These are phyloP conservation scores for Nakazawaea siamensis DNA, from an alignment of 805 yeast genomes.

Conservation along the genomic window DNA sequence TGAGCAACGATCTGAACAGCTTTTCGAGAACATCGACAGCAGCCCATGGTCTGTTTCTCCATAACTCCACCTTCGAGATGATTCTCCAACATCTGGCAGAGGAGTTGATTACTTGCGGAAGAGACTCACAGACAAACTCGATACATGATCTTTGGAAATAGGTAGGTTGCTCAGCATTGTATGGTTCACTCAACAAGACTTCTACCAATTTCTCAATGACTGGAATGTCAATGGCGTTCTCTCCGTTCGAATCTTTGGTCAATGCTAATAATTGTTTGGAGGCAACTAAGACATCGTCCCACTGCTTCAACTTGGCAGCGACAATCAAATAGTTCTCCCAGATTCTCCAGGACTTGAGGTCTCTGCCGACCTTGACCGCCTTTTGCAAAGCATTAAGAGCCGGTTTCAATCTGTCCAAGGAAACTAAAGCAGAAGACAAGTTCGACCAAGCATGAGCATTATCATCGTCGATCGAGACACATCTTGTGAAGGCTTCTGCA, in stretches of 20 bases:
- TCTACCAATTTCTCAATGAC: conserved; percentile 69
- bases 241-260: conserved; percentile 49
- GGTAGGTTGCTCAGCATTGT: conserved; percentile 30
- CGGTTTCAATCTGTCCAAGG: conserved; percentile 56
- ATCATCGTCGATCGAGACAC: conserved; percentile 77
- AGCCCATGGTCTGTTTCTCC: conserved; percentile 85
- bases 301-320: conserved; percentile 73
- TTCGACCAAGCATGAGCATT: conserved; percentile 88
- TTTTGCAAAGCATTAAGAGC: conserved; percentile 80
- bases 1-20: conserved; percentile 68
- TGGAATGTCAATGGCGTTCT: conserved; percentile 63
- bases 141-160: conserved; percentile 64
- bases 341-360: conserved; percentile 75
- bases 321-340: conserved; percentile 84
- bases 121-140: conserved; percentile 58
- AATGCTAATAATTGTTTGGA: conserved; percentile 53
- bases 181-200: conserved; percentile 45
- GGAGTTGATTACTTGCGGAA: conserved; percentile 65
- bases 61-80: conserved; percentile 76
- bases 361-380: conserved; percentile 64
- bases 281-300: conserved; percentile 83
- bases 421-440: conserved; percentile 70
- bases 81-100: conserved; percentile 71
- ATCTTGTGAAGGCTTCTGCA: conserved; percentile 85
- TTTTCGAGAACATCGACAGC: conserved; percentile 81